A percentile compares a stretch with the other conserved stretches of the same genome.
These are phyloP conservation scores for Ceratocystis colombiana DNA, from an alignment of 2,329 filamentous ascomycete species.

Conservation along the genomic window DNA sequence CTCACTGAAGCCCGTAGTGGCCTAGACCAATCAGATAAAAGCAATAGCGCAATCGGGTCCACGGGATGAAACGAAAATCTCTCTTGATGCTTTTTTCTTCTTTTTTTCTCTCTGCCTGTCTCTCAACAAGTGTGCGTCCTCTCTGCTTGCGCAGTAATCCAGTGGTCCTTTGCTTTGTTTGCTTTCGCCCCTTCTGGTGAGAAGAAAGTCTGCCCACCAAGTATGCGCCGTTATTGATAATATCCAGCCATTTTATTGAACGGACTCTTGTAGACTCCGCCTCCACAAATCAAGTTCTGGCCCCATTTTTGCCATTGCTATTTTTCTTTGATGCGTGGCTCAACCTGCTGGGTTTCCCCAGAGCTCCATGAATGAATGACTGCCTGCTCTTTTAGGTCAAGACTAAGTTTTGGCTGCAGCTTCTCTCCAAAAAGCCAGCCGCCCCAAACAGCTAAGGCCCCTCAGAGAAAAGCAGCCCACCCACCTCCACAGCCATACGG, in stretches of 20 bases:
- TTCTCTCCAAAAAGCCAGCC: conserved; percentile 4
- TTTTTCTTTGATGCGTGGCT: neutral
- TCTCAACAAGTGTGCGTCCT: neutral
- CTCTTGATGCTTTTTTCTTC: neutral
- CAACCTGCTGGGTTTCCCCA: conserved; percentile 1
- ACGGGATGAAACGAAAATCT: neutral
- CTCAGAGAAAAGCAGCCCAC: neutral
- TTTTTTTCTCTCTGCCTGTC: neutral
- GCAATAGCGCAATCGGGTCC: neutral
- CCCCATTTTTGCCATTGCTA: neutral
- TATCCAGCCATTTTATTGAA: conserved; percentile 1
- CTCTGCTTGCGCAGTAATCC: neutral
- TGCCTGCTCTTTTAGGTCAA: conserved; percentile 1
- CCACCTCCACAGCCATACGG: neutral
- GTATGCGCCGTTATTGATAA: neutral
- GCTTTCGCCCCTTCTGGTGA: neutral
- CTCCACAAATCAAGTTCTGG: neutral
- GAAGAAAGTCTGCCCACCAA: neutral
- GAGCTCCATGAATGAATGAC: neutral
- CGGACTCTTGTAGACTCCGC: neutral
- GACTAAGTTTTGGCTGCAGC: neutral
- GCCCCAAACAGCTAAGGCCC: neutral
- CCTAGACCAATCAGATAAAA: neutral
- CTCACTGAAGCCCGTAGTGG: neutral
- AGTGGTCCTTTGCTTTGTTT: neutral